Base-by-base conservation (phyloP, 192 early-diverging fungal species). In the Coemansia sp. region DNA sequence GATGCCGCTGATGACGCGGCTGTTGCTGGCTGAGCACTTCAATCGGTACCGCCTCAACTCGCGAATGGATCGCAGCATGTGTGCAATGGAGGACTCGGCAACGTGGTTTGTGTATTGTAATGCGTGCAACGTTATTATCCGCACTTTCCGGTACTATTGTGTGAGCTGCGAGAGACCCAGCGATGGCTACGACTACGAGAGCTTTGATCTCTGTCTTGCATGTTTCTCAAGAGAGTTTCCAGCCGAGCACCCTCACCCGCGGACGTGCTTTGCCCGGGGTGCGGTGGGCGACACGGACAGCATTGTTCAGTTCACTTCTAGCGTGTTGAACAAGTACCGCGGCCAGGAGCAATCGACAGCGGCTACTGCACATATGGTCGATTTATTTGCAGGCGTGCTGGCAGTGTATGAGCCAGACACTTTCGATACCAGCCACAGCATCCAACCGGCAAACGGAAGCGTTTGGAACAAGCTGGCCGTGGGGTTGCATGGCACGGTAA, bases 61-160 rank as follows among this genome's bases (percentile, higher is more conserved):
- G 23, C 60, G 45, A 11, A 60, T 60, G 33, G 33, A 52, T 21
- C 23, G 51, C 23, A 32, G 42, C 11, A 18, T 18, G 6, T 30
- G 53, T 4, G 54, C 56, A 12, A 60, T 33, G 4, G 56, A 68
- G 19, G 73, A 86, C 65, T 82, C 76, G 25, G 66, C 65, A 0
- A 67, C 77, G 25, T 88, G 85, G 85, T 81, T 81, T 35, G 84
- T 92, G 21, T 85, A 85, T 51, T 95, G 93, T 73, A 87, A 93
- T 52, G 80, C 82, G 60, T 95, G 93, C 66, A 77, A 82, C 35
- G 74, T 90, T n/a, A 80, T 87, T 8, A 92, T 95, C 59, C 83
- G 86, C 35, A 88, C 92, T 32, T 89, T 88, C 52, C 69, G 90
- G 48, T 94, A 89, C 64, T 95, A 88, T 59, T 95, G 93, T 62